These are phyloP conservation scores for Physcomitrellopsis africana DNA, from an alignment of 225 moss, liverwort and hornwort genomes.

Conservation along the genomic window DNA sequence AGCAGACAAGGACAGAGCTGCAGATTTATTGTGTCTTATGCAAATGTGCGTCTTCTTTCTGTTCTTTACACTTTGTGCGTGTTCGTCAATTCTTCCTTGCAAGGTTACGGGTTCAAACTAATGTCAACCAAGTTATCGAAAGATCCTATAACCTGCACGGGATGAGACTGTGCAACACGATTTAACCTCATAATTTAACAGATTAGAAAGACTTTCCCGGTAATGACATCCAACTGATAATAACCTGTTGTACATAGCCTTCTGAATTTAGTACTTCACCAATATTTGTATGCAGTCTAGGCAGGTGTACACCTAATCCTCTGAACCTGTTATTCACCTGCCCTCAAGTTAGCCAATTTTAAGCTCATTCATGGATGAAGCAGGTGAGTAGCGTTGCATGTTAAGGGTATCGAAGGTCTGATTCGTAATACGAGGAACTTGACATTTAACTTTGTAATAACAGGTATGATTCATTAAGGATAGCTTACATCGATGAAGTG, in stretches of 20 bases:
- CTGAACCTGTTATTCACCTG: conserved; percentile 7
- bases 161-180: not conserved
- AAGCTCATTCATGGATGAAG: not conserved
- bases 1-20: conserved; percentile 56
- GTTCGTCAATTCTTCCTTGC: conserved; percentile 16
- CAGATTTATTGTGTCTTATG: conserved; percentile 66
- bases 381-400: not conserved
- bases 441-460: conserved; percentile 22
- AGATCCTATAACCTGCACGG: not conserved
- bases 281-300: conserved; percentile 5
- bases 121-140: not conserved
- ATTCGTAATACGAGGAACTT: conserved; percentile 14
- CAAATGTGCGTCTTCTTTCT: conserved; percentile 39
- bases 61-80: not conserved
- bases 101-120: not conserved
- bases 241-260: not conserved
- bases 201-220: not conserved
- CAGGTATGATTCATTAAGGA: conserved; percentile 64
- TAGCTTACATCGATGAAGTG: conserved; percentile 60
- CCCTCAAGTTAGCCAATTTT: not conserved
- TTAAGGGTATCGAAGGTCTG: conserved; percentile 6
- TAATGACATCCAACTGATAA: not conserved
- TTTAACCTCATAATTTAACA: not conserved
- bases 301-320: conserved; percentile 2
- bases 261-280: not conserved